These are phyloP conservation scores for Hypoxylon sp. DNA, from an alignment of 2,329 filamentous ascomycete species.

Conservation along the genomic window DNA sequence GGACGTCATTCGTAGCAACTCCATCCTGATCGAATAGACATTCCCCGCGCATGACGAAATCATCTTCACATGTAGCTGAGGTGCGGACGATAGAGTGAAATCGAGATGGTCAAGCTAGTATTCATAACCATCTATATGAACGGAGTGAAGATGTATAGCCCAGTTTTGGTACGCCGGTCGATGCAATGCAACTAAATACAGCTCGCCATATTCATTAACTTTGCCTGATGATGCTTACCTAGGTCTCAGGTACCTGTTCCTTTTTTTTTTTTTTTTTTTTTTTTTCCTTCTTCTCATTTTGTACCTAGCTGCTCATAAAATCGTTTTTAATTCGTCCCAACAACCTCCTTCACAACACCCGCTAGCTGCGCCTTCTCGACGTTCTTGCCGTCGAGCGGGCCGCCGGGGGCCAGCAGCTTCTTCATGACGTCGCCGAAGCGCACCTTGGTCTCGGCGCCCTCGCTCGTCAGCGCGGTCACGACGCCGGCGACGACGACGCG, in stretches of 20 bases:
- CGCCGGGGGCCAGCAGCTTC: slow-evolving; percentile 60
- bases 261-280: too few relatives aligned
- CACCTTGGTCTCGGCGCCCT: slow-evolving; percentile 55
- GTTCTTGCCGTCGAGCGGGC: slow-evolving; percentile 67
- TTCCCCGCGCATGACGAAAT: background rate
- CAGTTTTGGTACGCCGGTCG: slow-evolving; percentile 15
- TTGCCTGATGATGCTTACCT: too few relatives aligned
- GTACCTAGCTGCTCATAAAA: too few relatives aligned
- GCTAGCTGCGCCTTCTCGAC: slow-evolving; percentile 70
- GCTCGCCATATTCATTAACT: too few relatives aligned
- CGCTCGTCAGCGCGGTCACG: slow-evolving; percentile 59
- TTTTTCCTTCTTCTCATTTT: too few relatives aligned
- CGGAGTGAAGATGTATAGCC: slow-evolving; percentile 30
- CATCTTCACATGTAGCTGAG: background rate
- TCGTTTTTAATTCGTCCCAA: slow-evolving; percentile 4
- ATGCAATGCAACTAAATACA: slow-evolving; percentile 10
- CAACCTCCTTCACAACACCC: slow-evolving; percentile 65
- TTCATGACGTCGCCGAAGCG: slow-evolving; percentile 71
- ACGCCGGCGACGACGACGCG: slow-evolving; percentile 59
- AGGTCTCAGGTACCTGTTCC: too few relatives aligned
- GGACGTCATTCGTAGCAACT: too few relatives aligned
- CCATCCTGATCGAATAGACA: too few relatives aligned
- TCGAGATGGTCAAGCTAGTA: slow-evolving; percentile 4
- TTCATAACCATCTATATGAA: slow-evolving; percentile 11
- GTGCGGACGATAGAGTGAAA: too few relatives aligned